A percentile compares a stretch with the other conserved stretches of the same genome.
Evolutionary conservation across 2,329 filamentous ascomycete genomes (phyloP).

Genomic region (Thielaviopsis musarum): DNA sequence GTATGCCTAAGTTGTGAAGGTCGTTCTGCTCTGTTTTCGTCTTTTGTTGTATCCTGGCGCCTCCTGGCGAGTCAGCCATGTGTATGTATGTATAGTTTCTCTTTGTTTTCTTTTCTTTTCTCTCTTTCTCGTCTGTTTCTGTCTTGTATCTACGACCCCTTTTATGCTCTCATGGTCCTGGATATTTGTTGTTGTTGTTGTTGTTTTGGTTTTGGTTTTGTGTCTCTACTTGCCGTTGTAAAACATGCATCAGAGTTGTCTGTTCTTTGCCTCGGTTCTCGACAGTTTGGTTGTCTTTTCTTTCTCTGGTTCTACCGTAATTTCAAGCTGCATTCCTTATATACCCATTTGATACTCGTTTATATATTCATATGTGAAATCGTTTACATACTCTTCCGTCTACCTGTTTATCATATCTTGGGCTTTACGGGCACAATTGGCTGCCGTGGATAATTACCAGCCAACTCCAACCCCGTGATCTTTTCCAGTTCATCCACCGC

Average conservation of each 20-base stretch:
- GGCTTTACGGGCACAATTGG: constrained; percentile 27
- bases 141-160: background rate
- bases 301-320: background rate
- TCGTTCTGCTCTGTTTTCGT: background rate
- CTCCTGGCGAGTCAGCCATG: background rate
- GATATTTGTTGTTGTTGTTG: background rate
- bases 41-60: background rate
- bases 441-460: constrained; percentile 35
- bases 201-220: too few species aligned
- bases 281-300: too few species aligned
- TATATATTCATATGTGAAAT: background rate
- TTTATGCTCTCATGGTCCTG: background rate
- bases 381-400: background rate
- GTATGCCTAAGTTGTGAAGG: constrained; percentile 20
- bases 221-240: too few species aligned
- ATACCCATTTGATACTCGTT: background rate
- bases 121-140: background rate
- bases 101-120: background rate
- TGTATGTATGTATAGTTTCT: background rate
- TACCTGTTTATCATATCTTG: constrained; percentile 24
- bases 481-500: constrained; percentile 69
- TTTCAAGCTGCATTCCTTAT: background rate
- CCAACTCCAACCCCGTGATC: constrained; percentile 50
- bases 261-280: background rate
- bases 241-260: background rate